Evolutionary conservation across 2,329 filamentous ascomycete species (phyloP), one percentile per base, ranked within the genome.

Genomic region (Aschersonia sp.): DNA sequence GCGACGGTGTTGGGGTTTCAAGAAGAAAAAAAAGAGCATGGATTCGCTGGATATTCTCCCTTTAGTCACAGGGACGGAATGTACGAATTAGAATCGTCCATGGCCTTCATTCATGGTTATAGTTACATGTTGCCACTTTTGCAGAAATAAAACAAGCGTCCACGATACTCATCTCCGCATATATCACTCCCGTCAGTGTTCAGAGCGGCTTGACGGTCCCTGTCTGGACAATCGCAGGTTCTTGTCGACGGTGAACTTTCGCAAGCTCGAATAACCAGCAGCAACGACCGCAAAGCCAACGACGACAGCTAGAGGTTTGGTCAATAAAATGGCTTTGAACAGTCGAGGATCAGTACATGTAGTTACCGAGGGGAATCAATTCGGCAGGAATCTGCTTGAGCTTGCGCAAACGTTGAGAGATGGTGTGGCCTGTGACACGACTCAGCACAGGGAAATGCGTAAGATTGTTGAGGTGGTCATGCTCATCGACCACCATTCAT

Each of bases 321-420:
- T 7, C 9, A 14, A 11, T 4, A 7, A n/a, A 7, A 11, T 46
- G 30, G 11, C 30, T 43, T 30, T 37, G 5, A 2, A 30, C 8
- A 29, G 46, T 39, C 32, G 40, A 30, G 32, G 44, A 33, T 39
- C 30, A 45, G 47, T 29, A 43, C 43, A 35, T 37, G 2, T 49
- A 45, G 44, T 67, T 82, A 94, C 89, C 89, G 59, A 98, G 83
- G 62, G 92, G 92, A 58, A 89, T 80, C 78, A 98, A 77, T 77
- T 98, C 92, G 58, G 87, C 81, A 57, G 92, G 92, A 63, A 97
- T 84, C 71, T 82, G 81, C 78, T 85, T 89, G 63, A 96, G 76
- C 65, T 81, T 83, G 66, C 89, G 85, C 60, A 98, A 76, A 66
- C 90, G 87, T 75, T 97, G 92, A 56, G 90, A 95, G 69, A 97